phyloP scores from a whole-genome alignment of 352 stramenopile genomes.

The Blastocystis sp. region DNA sequence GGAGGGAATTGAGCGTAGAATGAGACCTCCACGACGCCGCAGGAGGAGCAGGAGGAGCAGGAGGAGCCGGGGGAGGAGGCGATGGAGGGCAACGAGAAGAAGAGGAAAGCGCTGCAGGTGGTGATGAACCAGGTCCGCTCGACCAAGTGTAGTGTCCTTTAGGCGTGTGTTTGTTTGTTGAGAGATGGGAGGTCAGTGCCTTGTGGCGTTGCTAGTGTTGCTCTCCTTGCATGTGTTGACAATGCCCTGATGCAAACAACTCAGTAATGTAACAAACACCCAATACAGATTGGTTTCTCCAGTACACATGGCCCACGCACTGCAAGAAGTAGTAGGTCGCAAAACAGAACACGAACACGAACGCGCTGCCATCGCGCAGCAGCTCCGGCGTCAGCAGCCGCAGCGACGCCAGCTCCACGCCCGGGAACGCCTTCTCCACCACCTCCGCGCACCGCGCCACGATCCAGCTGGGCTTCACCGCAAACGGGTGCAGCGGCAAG shows the following conservation, averaged over 20 bases:
- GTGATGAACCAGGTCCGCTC: background rate
- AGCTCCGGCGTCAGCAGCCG: background rate
- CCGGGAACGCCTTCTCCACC: background rate
- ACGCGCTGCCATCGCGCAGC: background rate
- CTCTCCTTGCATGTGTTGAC: too few relatives aligned
- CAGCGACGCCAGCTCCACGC: slow-evolving; percentile 9
- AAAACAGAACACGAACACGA: slow-evolving; percentile 23
- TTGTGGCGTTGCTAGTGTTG: too few relatives aligned
- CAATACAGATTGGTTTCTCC: background rate
- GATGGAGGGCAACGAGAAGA: background rate
- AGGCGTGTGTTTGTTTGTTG: background rate
- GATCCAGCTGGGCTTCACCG: background rate
- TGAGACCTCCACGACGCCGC: background rate
- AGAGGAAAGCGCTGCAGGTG: background rate
- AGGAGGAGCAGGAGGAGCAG: background rate
- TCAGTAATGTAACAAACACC: background rate
- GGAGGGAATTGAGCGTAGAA: background rate
- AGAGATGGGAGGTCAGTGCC: background rate
- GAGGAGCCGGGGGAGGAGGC: background rate
- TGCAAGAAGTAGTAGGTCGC: slow-evolving; percentile 56
- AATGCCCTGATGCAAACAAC: too few relatives aligned
- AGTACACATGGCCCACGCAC: slow-evolving; percentile 48
- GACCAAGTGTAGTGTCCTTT: background rate
- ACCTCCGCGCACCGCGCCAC: background rate
- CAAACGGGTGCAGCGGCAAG: background rate